These are phyloP conservation scores for Gigaspora rosea DNA, from an alignment of 192 early-diverging fungal species.

Conservation along the genomic window DNA sequence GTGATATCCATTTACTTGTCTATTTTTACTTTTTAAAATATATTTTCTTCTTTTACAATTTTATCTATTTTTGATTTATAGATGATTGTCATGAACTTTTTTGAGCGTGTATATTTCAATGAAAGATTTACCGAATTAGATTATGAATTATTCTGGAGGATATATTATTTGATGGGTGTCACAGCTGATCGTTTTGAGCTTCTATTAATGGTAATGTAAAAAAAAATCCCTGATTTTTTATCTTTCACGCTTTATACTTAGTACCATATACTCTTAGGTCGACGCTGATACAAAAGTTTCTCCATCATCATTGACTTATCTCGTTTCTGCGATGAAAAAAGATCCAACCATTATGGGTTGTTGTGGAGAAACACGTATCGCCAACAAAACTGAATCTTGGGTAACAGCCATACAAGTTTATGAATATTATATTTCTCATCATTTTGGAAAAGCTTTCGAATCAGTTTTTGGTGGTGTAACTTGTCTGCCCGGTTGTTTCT, in stretches of 20 bases:
- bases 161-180: slow-evolving; percentile 47
- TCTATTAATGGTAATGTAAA: too few species aligned
- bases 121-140: slow-evolving; percentile 89
- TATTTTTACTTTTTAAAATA: too few species aligned
- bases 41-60: too few species aligned
- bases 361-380: slow-evolving; percentile 96
- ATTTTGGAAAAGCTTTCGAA: slow-evolving; percentile 89
- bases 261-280: too few species aligned
- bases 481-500: slow-evolving; percentile 93
- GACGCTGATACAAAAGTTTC: too few species aligned
- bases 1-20: too few species aligned
- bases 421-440: slow-evolving; percentile 96
- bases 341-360: slow-evolving; percentile 79
- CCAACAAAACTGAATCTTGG: slow-evolving; percentile 86
- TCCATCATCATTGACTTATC: too few species aligned
- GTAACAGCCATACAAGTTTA: slow-evolving; percentile 94
- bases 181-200: too few species aligned
- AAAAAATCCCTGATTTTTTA: too few species aligned
- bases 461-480: slow-evolving; percentile 50
- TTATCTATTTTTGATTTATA: too few species aligned
- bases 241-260: too few species aligned
- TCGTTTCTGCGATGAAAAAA: too few species aligned
- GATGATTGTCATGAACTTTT: slow-evolving; percentile 68
- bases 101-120: slow-evolving; percentile 73
- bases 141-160: slow-evolving; percentile 83